These are phyloP conservation scores for Nemania sp. DNA, from an alignment of 2,329 filamentous ascomycete genomes.

Conservation along the genomic window DNA sequence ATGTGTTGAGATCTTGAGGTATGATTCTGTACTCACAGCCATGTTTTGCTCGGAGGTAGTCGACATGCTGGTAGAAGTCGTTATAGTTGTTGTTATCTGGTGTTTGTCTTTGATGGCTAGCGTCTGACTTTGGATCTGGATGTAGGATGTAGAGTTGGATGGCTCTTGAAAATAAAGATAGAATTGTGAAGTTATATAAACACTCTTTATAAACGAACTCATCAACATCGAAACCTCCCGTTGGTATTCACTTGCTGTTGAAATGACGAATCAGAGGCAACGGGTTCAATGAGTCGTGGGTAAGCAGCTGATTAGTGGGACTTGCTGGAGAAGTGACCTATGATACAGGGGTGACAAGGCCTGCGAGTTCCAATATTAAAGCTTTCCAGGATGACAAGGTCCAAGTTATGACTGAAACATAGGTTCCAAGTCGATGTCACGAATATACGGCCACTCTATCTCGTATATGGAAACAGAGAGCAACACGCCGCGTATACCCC, in stretches of 20 bases:
- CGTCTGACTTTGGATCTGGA: background rate
- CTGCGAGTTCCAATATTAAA: background rate
- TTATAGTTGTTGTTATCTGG: background rate
- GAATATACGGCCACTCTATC: no score
- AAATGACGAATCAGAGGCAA: slow-evolving; percentile 16
- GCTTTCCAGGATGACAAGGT: background rate
- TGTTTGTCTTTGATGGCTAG: background rate
- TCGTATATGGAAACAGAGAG: no score
- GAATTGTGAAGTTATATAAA: background rate
- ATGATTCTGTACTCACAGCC: slow-evolving; percentile 1
- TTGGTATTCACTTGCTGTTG: background rate
- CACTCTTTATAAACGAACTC: slow-evolving; percentile 5
- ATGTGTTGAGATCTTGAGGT: no score
- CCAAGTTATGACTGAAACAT: no score
- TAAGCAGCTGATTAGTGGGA: slow-evolving; percentile 3
- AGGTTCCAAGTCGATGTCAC: no score
- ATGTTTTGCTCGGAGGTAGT: slow-evolving; percentile 1
- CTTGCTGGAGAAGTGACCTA: slow-evolving; percentile 24
- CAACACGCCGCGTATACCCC: no score
- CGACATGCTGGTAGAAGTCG: background rate
- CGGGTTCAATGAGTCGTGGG: background rate
- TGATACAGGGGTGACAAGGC: background rate
- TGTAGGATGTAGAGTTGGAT: background rate
- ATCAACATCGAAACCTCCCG: background rate
- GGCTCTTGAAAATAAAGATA: background rate